A percentile compares a stretch with the other conserved stretches of the same genome.
Conservation (phyloP, 176 grass and related monocot genomes). For the Ampelocalamus luodianensis region DNA sequence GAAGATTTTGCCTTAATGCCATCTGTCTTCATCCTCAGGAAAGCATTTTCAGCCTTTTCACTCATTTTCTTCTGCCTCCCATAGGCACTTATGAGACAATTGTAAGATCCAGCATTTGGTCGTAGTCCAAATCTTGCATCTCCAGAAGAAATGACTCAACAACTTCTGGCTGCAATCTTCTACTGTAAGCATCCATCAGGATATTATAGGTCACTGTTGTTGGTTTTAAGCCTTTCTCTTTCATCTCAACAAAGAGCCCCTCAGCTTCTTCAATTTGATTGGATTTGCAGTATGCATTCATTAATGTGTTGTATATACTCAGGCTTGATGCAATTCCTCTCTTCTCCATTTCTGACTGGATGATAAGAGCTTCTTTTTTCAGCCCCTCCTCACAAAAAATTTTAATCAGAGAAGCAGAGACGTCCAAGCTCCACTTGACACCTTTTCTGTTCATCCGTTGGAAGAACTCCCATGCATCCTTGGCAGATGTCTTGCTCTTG, state of each 20-base stretch:
- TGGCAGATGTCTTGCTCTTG: slow-evolving; percentile 63
- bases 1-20: slow-evolving; percentile 66
- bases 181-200: slow-evolving; percentile 92
- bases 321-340: slow-evolving; percentile 69
- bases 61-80: slow-evolving; percentile 78
- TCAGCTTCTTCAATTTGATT: slow-evolving; percentile 81
- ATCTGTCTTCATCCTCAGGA: slow-evolving; percentile 76
- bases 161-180: slow-evolving; percentile 85
- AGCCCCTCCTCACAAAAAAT: slow-evolving; percentile 80
- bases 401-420: slow-evolving; percentile 61
- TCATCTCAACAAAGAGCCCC: slow-evolving; percentile 86
- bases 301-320: slow-evolving; percentile 72
- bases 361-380: slow-evolving; percentile 84
- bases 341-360: slow-evolving; percentile 92
- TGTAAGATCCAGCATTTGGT: slow-evolving; percentile 77
- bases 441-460: slow-evolving; percentile 78
- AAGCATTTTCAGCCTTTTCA: slow-evolving; percentile 79
- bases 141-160: slow-evolving; percentile 68
- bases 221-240: slow-evolving; percentile 65
- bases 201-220: slow-evolving; percentile 78
- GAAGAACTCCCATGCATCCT: slow-evolving; percentile 91
- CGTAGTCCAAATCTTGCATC: slow-evolving; percentile 65
- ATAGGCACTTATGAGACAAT: slow-evolving; percentile 78
- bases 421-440: slow-evolving; percentile 77
- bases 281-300: slow-evolving; percentile 71